Percentiles rank a stretch among this genome's conserved stretches.
Conservation (phyloP, 2,329 filamentous ascomycete genomes). For the Penicillium sp. region DNA sequence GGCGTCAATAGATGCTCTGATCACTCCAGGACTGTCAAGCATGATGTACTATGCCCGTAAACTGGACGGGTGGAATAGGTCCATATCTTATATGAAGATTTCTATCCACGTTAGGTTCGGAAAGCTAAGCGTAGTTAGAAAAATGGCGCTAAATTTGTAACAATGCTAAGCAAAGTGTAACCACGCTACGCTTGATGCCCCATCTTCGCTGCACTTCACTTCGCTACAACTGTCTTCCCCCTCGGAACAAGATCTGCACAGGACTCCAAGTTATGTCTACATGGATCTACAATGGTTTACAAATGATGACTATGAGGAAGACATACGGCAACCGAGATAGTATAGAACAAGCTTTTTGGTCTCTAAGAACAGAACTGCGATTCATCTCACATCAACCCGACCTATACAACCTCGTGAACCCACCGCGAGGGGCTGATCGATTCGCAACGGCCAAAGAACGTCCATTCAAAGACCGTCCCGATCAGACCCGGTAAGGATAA, state of each 20-base stretch:
- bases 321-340: conserved; percentile 4
- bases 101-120: too few relatives aligned
- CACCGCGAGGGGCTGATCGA: conserved; percentile 21
- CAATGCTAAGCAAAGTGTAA: too few relatives aligned
- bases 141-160: too few relatives aligned
- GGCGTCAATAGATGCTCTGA: too few relatives aligned
- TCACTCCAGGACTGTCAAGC: too few relatives aligned
- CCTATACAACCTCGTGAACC: conserved; percentile 20
- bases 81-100: too few relatives aligned
- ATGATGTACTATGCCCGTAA: too few relatives aligned
- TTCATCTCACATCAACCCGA: conserved; percentile 28
- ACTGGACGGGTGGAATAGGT: too few relatives aligned
- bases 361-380: conserved; percentile 28
- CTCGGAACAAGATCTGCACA: not conserved
- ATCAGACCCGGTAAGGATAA: conserved; percentile 18
- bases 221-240: not conserved
- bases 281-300: not conserved
- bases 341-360: conserved; percentile 32
- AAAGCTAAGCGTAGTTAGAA: too few relatives aligned
- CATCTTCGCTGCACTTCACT: not conserved
- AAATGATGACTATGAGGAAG: not conserved
- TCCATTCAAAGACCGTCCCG: conserved; percentile 13
- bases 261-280: not conserved
- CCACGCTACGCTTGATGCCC: too few relatives aligned
- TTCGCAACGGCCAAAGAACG: conserved; percentile 4